Base-by-base conservation (phyloP, 176 grass and related monocot genomes). In the Musa itinerans region DNA sequence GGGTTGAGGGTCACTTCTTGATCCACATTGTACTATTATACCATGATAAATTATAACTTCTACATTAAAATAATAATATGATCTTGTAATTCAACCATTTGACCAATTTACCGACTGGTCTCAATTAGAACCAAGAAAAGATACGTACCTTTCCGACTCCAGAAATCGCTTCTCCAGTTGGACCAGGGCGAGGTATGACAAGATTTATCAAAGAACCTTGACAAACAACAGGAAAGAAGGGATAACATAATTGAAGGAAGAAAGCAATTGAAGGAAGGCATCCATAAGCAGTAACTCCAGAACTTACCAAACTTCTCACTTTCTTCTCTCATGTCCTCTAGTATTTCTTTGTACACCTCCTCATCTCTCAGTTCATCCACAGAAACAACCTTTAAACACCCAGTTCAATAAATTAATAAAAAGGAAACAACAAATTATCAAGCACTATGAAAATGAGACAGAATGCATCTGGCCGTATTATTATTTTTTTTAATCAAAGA, bases 271-370 rank as follows among this genome's bases (percentile, higher is more conserved):
- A 5, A 3, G 34, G 4, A 79, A 20, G 54, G 43, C 15, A 57
- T 69, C 20, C 20, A 12, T 8, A n/a, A 49, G 16, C 13, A 58
- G 13, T 27, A 14, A 69, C 57, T 16, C 16, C 12, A 59, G 52
- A 58, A 25, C 77, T 80, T 80, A 80, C 78, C 78, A 73, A 80
- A 80, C 50, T 80, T 80, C 16, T 58, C 78, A 52, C 69, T 54
- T 73, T 80, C 78, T 61, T 80, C 78, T 80, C 78, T 80, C 78
- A 80, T 80, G 54, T 80, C 78, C 56, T 80, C 69, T 29, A 80
- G 25, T 73, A 80, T 80, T 73, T 80, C 78, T 80, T 64, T 56
- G 62, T 80, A 80, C 53, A 29, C 78, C 15, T 72, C 57, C 4
- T 80, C 78, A 73, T 73, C 57, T 73, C 69, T 65, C 78, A 80